These are phyloP conservation scores for Penicillium paradoxum DNA, from an alignment of 495 filamentous ascomycete genomes.

Conservation along the genomic window DNA sequence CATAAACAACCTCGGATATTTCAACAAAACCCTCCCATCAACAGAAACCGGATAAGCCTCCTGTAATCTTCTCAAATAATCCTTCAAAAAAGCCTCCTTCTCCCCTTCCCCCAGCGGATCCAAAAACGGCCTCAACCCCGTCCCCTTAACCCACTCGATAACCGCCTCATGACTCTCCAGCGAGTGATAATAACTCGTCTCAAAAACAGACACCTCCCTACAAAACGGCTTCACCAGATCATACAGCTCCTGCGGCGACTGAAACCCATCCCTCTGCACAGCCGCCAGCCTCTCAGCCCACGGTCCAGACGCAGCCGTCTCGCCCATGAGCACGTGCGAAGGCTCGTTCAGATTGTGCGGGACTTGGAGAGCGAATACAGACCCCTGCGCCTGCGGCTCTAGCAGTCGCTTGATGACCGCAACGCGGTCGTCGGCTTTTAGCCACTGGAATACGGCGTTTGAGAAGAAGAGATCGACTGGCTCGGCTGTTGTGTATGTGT, in stretches of 20 bases:
- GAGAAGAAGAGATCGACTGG: constrained; percentile 46
- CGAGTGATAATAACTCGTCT: constrained; percentile 48
- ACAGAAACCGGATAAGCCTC: constrained; percentile 30
- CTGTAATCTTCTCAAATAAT: constrained; percentile 35
- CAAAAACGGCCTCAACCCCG: constrained; percentile 48
- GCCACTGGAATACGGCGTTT: constrained; percentile 55
- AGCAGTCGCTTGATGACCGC: constrained; percentile 38
- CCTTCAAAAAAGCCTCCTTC: constrained; percentile 33
- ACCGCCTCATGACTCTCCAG: constrained; percentile 42
- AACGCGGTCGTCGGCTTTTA: constrained; percentile 38
- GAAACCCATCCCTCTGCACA: constrained; percentile 44
- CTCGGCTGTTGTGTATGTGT: constrained; percentile 28
- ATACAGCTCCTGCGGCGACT: constrained; percentile 43
- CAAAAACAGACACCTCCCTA: constrained; percentile 42
- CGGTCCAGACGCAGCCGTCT: constrained; percentile 33
- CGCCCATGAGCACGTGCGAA: constrained; percentile 46
- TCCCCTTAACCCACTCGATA: constrained; percentile 55
- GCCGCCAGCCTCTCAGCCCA: constrained; percentile 32
- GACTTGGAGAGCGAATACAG: constrained; percentile 51
- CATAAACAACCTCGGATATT: constrained; percentile 46
- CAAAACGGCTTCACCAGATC: constrained; percentile 40
- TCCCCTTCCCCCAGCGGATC: constrained; percentile 33
- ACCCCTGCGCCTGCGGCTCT: constrained; percentile 30
- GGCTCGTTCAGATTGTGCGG: constrained; percentile 48
- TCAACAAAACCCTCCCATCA: constrained; percentile 45